Evolutionary conservation across 2,329 filamentous ascomycete species (phyloP), one percentile per base, ranked within the genome.

Genomic region (Diaporthe destruens): DNA sequence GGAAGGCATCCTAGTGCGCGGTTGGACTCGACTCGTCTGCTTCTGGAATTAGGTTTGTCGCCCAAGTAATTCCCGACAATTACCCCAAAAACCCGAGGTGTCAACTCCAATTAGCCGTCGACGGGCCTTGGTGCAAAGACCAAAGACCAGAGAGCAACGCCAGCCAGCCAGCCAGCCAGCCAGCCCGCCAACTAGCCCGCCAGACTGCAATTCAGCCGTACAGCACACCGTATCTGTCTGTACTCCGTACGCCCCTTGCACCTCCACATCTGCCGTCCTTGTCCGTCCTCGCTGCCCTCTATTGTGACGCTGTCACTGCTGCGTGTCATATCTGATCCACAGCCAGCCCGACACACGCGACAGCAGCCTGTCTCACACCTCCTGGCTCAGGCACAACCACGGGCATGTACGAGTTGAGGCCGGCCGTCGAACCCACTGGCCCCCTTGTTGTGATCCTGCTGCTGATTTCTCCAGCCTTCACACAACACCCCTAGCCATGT

Each of bases 41-140:
- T 65, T 51, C 42, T 65, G 59, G 57, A 36, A 65, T 65, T 65
- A 65, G 59, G 59, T 65, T 63, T 49, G 59, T 63, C 42, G 2
- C 29, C 39, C 39, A 34, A 65, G 59, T 36, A 36, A 49, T 49
- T 65, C 59, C 59, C 59, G 59, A 65, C 59, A 65, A 49, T 65
- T 65, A 65, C 59, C 59, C 59, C 59, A 65, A 65, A 65, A 65
- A 65, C 59, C 59, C 59, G 59, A 65, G 59, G 59, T 65, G 59
- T 65, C 59, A 65, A 65, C 59, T 65, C 59, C 25, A 65, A 65
- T 65, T 65, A 65, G 59, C 59, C 59, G 59, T 65, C 44, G 29
- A 65, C 59, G 59, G 59, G 42, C 42, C 59, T 36, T 65, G 25
- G 42, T 49, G 7, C 16, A 9, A 23, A 34, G 25, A 39, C 36